These are phyloP conservation scores for Nakazawaea siamensis DNA, from an alignment of 805 yeast genomes.

Conservation along the genomic window DNA sequence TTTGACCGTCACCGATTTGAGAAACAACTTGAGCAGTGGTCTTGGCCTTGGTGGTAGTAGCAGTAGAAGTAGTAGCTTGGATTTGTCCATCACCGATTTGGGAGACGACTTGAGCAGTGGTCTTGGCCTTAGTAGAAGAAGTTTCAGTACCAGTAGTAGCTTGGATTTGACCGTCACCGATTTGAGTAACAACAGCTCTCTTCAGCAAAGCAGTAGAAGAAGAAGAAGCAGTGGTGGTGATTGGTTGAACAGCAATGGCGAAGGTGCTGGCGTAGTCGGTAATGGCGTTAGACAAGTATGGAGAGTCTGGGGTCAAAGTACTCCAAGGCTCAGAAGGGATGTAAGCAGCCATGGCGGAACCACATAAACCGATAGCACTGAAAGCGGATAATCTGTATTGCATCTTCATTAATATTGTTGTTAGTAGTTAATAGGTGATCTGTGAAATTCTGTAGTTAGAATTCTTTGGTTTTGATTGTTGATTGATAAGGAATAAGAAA, in stretches of 20 bases:
- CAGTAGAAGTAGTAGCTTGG: constrained; percentile 34
- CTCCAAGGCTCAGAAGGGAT: constrained; percentile 65
- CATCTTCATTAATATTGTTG: constrained; percentile 25
- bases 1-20: constrained; percentile 40
- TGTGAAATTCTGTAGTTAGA: background rate
- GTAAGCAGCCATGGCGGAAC: constrained; percentile 50
- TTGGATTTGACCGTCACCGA: constrained; percentile 58
- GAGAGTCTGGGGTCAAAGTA: constrained; percentile 57
- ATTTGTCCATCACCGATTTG: constrained; percentile 49
- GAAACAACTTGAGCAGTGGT: constrained; percentile 19
- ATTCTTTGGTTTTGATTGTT: background rate
- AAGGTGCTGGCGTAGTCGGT: constrained; percentile 49
- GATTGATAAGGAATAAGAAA: background rate
- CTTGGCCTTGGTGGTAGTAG: constrained; percentile 21
- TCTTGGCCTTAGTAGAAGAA: constrained; percentile 20
- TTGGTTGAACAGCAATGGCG: constrained; percentile 61
- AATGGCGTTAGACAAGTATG: constrained; percentile 42
- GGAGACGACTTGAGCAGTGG: constrained; percentile 29
- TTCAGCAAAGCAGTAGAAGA: constrained; percentile 22
- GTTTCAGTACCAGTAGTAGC: constrained; percentile 32
- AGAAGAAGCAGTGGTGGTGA: constrained; percentile 29
- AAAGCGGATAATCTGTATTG: constrained; percentile 32
- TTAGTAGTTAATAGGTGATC: too few relatives aligned
- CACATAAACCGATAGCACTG: constrained; percentile 33
- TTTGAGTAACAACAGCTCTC: constrained; percentile 42